Conservation (phyloP, 352 stramenopile genomes). For the Pythium grandisporangium region DNA sequence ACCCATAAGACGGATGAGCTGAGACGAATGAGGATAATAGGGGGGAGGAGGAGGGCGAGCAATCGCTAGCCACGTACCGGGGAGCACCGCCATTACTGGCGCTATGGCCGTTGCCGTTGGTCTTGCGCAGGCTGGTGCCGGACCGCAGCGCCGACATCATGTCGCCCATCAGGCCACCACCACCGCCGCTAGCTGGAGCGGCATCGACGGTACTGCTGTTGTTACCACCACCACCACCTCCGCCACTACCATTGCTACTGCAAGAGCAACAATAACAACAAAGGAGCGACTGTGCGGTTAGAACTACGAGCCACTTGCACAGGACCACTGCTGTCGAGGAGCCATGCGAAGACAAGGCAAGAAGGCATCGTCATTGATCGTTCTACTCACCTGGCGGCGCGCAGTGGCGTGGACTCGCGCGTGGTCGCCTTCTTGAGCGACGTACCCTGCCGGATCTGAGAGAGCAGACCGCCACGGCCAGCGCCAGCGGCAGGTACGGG, state of each 20-base stretch:
- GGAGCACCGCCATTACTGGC: constrained; percentile 19
- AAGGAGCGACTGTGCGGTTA: no score
- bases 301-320: no score
- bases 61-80: constrained; percentile 11
- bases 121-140: constrained; percentile 51
- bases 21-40: neutral
- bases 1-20: neutral
- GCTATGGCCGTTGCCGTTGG: no score
- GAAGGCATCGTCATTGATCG: neutral
- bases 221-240: constrained; percentile 3
- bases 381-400: constrained; percentile 17
- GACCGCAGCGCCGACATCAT: constrained; percentile 74
- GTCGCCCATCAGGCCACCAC: constrained; percentile 34
- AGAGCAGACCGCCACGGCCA: constrained; percentile 40
- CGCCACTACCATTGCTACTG: constrained; percentile 1
- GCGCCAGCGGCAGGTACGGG: constrained; percentile 18
- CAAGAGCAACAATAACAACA: no score
- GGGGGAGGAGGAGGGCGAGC: no score
- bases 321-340: no score
- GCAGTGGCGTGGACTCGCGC: constrained; percentile 56
- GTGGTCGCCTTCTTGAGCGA: constrained; percentile 75
- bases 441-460: constrained; percentile 63
- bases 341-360: neutral
- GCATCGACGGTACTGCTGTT: constrained; percentile 9
- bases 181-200: constrained; percentile 10